These are phyloP conservation scores for Porphyra umbilicalis DNA, from an alignment of 31 red algal species.

Conservation along the genomic window DNA sequence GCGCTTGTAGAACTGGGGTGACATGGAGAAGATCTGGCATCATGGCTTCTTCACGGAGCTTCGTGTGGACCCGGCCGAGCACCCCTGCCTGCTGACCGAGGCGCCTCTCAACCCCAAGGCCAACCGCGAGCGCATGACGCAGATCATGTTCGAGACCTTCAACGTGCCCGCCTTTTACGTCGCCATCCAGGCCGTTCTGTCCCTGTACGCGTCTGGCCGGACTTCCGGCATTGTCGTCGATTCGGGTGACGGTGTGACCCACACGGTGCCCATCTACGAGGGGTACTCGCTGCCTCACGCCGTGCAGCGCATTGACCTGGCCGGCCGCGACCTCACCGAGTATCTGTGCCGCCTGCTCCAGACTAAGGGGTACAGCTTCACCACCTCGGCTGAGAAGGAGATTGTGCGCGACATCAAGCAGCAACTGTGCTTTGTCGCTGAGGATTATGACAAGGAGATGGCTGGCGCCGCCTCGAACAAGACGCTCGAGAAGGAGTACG, in stretches of 20 bases:
- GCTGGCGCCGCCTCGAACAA: constrained; percentile 5
- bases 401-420: constrained; percentile 78
- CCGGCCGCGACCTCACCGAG: constrained; percentile 95
- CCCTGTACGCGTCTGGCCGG: constrained; percentile 98
- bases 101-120: constrained; percentile 98
- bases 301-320: constrained; percentile 94
- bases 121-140: constrained; percentile 97
- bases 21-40: constrained; percentile 99
- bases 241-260: constrained; percentile 98
- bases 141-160: constrained; percentile 97
- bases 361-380: constrained; percentile 14
- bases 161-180: constrained; percentile 97
- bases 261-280: constrained; percentile 99
- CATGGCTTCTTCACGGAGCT: constrained; percentile 99
- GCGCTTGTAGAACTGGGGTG: constrained; percentile 88
- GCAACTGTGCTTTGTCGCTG: constrained; percentile 44
- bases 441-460: constrained; percentile 35
- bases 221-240: constrained; percentile 99
- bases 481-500: constrained; percentile 24
- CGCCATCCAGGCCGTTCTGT: constrained; percentile 97
- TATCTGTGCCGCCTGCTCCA: constrained; percentile 11
- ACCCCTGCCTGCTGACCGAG: constrained; percentile 69
- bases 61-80: constrained; percentile 92
- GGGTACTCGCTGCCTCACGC: constrained; percentile 97
- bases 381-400: constrained; percentile 49